Evolutionary conservation across 2,329 filamentous ascomycete genomes (phyloP), one percentile per base, ranked within the genome.

Genomic region (Sporothrix pseudoabietina): DNA sequence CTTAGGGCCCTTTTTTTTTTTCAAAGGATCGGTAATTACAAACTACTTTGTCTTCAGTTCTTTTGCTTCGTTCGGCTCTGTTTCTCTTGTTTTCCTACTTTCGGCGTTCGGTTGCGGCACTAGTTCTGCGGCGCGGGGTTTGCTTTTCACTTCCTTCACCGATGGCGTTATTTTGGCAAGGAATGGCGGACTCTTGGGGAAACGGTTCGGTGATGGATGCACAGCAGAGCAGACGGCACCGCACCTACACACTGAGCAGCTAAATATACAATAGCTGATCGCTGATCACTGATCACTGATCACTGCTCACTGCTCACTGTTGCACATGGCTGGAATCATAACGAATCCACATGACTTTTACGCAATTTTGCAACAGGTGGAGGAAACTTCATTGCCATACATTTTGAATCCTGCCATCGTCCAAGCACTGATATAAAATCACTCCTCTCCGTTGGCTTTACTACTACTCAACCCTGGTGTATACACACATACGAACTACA

Each of bases 151-250:
- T 54, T 12, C 39, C 10, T 49, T n/a, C 44, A 55, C 3, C 14
- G 54, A 71, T 71, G 69, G 54, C 69, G 54, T 70, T 57, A 70
- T 70, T 59, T 70, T 57, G 35, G 52, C 35, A 52, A 10, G 30
- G 32, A 57, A 70, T 70, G 68, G 52, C 68, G 68, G n/a, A n/a
- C 32, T 16, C 19, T 52, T 66, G 10, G 30, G 32, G 9, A 44
- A 12, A 35, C 3, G 35, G 8, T 41, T 44, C 10, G 59, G n/a
- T 26, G 35, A 63, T 55, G 26, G 22, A 22, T 2, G 3, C 9
- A 26, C 22, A 26, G 22, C n/a, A 35, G 35, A 16, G 22, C n/a
- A 35, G 35, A 16, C 7, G 7, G 14, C 55, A 35, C 7, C 55
- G 14, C 55, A 59, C 55, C 35, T 59, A 35, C 30, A 35, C 55